A percentile compares a stretch with the other conserved stretches of the same genome.
Evolutionary conservation across 345 rosid genomes (phyloP).

Genomic region (Syzygium oleosum): DNA sequence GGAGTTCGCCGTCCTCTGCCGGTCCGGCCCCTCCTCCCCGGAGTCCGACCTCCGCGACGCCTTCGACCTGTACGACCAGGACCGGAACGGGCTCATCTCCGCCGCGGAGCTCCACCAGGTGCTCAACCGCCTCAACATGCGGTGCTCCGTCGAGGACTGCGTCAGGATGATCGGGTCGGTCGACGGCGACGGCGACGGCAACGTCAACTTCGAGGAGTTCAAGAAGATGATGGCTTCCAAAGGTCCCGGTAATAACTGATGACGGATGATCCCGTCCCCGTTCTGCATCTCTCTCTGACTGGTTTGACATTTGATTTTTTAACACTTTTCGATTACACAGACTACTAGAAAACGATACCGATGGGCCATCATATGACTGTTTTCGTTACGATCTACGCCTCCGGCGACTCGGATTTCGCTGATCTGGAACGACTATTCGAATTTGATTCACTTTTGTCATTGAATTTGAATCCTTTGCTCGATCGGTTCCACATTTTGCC

Average conservation of each 20-base stretch:
- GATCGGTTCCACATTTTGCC: not conserved
- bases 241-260: not conserved
- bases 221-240: constrained; percentile 56
- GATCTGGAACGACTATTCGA: not conserved
- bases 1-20: constrained; percentile 62
- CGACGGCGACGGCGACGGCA: constrained; percentile 81
- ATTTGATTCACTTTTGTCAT: not conserved
- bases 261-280: not conserved
- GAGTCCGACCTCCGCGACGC: constrained; percentile 73
- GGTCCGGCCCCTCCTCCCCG: constrained; percentile 32
- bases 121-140: constrained; percentile 53
- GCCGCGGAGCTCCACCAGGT: constrained; percentile 59
- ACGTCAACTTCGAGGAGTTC: constrained; percentile 76
- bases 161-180: constrained; percentile 56
- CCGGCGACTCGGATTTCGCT: not conserved
- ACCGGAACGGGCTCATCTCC: constrained; percentile 74
- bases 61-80: constrained; percentile 80
- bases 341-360: not conserved
- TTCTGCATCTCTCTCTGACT: not conserved
- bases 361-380: not conserved
- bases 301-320: not conserved
- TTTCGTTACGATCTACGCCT: not conserved
- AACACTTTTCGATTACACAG: not conserved
- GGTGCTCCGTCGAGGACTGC: constrained; percentile 61
- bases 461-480: not conserved